phyloP scores from a whole-genome alignment of 768 basidiomycete genomes.

The Cyclocybe aegerita region DNA sequence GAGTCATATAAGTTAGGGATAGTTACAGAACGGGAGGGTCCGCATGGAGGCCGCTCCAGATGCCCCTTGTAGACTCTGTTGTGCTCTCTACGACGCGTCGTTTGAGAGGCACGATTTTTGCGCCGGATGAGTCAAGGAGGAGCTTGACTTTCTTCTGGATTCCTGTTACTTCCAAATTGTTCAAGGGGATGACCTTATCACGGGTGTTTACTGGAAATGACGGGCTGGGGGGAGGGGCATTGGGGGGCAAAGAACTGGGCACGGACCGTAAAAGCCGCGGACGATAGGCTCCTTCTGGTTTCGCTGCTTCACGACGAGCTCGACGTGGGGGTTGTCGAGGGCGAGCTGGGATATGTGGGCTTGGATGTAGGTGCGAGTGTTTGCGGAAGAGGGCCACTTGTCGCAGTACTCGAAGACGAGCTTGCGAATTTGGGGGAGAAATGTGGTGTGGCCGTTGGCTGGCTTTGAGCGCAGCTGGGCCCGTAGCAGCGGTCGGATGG shows the following conservation, averaged over 20 bases:
- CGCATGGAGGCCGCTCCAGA: slow-evolving; percentile 89
- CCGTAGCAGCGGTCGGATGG: slow-evolving; percentile 34
- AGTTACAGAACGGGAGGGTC: slow-evolving; percentile 54
- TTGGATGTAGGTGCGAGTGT: slow-evolving; percentile 67
- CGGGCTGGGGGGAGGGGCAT: slow-evolving; percentile 9
- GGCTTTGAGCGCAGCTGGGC: slow-evolving; percentile 54
- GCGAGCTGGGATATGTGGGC: slow-evolving; percentile 67
- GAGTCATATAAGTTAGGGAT: slow-evolving; percentile 11
- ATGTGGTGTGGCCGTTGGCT: slow-evolving; percentile 73
- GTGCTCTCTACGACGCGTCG: slow-evolving; percentile 74
- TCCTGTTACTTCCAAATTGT: slow-evolving; percentile 69
- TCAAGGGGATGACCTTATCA: slow-evolving; percentile 85
- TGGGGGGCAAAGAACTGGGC: slow-evolving; percentile 6
- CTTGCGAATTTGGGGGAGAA: slow-evolving; percentile 78
- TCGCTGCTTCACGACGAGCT: slow-evolving; percentile 78
- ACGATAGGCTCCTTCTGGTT: slow-evolving; percentile 76
- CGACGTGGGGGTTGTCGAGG: slow-evolving; percentile 75
- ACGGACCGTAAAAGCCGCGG: slow-evolving; percentile 80
- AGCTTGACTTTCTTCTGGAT: slow-evolving; percentile 80
- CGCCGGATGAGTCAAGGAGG: slow-evolving; percentile 83
- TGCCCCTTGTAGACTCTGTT: slow-evolving; percentile 80
- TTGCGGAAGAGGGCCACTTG: slow-evolving; percentile 72
- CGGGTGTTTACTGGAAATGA: slow-evolving; percentile 70
- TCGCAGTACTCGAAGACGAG: slow-evolving; percentile 90
- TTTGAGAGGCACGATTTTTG: slow-evolving; percentile 81